These are phyloP conservation scores for Nothophoma quercina DNA, from an alignment of 2,329 filamentous ascomycete genomes.

Conservation along the genomic window DNA sequence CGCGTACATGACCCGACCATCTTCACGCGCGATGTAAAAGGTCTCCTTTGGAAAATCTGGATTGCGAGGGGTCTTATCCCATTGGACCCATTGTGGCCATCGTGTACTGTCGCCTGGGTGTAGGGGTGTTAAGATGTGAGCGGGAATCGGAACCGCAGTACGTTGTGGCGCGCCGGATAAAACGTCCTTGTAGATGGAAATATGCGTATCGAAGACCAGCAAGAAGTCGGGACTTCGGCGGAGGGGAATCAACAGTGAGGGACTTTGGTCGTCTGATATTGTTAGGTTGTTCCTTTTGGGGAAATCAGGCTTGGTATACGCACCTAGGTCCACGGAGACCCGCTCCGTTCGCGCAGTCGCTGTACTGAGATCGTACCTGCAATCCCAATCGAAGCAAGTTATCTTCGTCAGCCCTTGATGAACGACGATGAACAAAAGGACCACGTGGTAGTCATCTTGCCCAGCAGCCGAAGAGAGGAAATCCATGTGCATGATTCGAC, in stretches of 20 bases:
- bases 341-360: slow-evolving; percentile 36
- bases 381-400: slow-evolving; percentile 61
- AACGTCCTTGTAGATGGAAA: slow-evolving; percentile 50
- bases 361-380: slow-evolving; percentile 51
- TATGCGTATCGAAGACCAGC: slow-evolving; percentile 47
- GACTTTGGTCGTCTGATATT: slow-evolving; percentile 43
- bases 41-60: slow-evolving; percentile 70
- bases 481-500: slow-evolving; percentile 85
- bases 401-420: slow-evolving; percentile 55
- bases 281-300: slow-evolving; percentile 12
- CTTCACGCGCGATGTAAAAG: slow-evolving; percentile 87
- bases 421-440: slow-evolving; percentile 72
- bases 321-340: slow-evolving; percentile 37
- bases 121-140: slow-evolving; percentile 56
- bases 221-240: slow-evolving; percentile 51
- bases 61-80: slow-evolving; percentile 77
- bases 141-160: slow-evolving; percentile 21
- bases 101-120: slow-evolving; percentile 41
- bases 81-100: slow-evolving; percentile 77
- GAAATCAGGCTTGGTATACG: slow-evolving; percentile 4
- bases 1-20: slow-evolving; percentile 78
- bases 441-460: slow-evolving; percentile 70
- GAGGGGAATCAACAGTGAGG: slow-evolving; percentile 53
- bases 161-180: slow-evolving; percentile 49
- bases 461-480: slow-evolving; percentile 80